Evolutionary conservation across 208 protist genomes (phyloP).

Genomic region (Trypanosomatidae sp.): DNA sequence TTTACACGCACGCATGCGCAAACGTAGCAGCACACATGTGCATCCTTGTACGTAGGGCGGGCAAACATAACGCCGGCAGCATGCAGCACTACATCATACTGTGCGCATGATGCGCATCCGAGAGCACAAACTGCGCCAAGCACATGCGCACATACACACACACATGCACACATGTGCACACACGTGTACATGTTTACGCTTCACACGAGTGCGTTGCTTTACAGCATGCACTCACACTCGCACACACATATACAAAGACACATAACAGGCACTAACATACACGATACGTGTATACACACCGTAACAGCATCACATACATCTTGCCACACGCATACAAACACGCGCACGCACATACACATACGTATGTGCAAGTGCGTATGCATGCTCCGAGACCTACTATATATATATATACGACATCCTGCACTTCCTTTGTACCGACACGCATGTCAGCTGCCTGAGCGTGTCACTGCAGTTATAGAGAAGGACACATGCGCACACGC

Average conservation of each 20-base stretch:
- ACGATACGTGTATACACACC: not conserved
- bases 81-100: no score
- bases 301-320: not conserved
- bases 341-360: not conserved
- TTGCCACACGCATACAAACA: not conserved
- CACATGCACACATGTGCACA: not conserved
- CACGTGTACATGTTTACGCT: not conserved
- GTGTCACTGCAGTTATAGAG: no score
- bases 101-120: no score
- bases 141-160: not conserved
- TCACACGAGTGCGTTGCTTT: no score
- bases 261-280: not conserved
- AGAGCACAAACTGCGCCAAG: no score
- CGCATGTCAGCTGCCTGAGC: no score
- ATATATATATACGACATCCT: conserved; percentile 2
- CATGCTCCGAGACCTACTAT: not conserved
- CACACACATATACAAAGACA: conserved; percentile 1
- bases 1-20: no score
- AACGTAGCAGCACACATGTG: no score
- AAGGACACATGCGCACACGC: no score
- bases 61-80: no score
- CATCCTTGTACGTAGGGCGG: no score
- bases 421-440: no score
- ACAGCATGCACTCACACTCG: conserved; percentile 2
- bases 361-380: not conserved